phyloP scores from a whole-genome alignment of 78 protist genomes.

The Pigoraptor vietnamica region DNA sequence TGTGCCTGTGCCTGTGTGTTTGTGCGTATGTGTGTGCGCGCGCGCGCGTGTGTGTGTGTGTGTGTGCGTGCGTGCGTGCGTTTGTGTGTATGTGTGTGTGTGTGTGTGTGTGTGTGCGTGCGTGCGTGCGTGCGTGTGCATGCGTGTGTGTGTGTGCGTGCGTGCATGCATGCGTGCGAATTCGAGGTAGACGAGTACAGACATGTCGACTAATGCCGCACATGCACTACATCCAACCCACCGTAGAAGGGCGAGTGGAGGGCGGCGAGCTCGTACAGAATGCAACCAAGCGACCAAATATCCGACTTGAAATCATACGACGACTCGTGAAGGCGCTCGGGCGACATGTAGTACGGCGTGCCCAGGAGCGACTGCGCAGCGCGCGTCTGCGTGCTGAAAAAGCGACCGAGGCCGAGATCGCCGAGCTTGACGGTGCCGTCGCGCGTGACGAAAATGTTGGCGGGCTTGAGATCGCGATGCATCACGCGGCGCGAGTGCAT shows the following conservation, averaged over 20 bases:
- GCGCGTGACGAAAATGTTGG: conserved; percentile 35
- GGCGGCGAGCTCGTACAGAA: conserved; percentile 58
- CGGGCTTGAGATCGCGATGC: conserved; percentile 56
- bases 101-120: too few relatives aligned
- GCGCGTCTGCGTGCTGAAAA: not conserved
- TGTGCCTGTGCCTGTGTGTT: too few relatives aligned
- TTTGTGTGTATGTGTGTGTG: too few relatives aligned
- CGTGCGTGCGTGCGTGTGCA: too few relatives aligned
- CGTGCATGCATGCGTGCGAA: too few relatives aligned
- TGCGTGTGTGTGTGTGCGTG: too few relatives aligned
- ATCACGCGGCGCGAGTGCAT: conserved; percentile 33
- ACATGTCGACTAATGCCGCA: too few relatives aligned
- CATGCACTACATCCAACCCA: not conserved
- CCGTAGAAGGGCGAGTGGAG: conserved; percentile 10
- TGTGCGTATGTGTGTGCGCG: too few relatives aligned
- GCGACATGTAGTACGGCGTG: conserved; percentile 77
- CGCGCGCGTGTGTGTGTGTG: too few relatives aligned
- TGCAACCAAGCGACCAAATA: conserved; percentile 69
- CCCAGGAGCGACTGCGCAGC: conserved; percentile 12
- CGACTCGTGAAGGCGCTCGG: conserved; percentile 47
- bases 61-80: too few relatives aligned
- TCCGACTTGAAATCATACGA: conserved; percentile 66
- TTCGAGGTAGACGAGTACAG: too few relatives aligned
- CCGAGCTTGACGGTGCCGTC: conserved; percentile 42
- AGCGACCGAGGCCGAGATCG: conserved; percentile 49